Conservation (phyloP, 148 eudicot genomes). For the Cornus controversa region DNA sequence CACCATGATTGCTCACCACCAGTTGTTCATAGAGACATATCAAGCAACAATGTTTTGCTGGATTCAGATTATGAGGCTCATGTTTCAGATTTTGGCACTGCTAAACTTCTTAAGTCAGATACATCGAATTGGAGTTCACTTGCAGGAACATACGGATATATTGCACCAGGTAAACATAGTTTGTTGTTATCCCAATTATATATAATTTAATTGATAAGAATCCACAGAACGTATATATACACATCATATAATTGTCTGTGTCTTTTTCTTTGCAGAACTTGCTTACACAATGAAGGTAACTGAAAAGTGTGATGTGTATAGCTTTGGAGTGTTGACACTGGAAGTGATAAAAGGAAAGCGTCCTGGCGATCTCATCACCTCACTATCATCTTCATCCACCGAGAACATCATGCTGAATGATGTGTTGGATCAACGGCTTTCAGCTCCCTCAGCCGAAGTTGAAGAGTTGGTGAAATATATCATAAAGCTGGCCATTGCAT, state of each 20-base stretch:
- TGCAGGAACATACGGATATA: not conserved
- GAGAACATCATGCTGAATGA: slow-evolving; percentile 5
- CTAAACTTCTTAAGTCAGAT: not conserved
- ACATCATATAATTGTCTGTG: not conserved
- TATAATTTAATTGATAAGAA: not conserved
- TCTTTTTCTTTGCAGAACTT: slow-evolving; percentile 27
- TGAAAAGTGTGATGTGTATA: slow-evolving; percentile 42
- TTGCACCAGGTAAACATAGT: not conserved
- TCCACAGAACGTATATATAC: no score
- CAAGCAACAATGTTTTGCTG: not conserved
- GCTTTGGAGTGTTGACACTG: slow-evolving; percentile 39
- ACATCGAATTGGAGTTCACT: not conserved
- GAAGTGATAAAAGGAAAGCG: slow-evolving; percentile 39
- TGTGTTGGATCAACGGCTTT: slow-evolving; percentile 30
- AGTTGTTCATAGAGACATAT: not conserved
- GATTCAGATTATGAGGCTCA: not conserved
- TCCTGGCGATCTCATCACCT: slow-evolving; percentile 30
- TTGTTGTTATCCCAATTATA: not conserved
- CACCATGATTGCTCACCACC: slow-evolving; percentile 7
- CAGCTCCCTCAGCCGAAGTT: slow-evolving; percentile 21
- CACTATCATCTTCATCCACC: slow-evolving; percentile 14
- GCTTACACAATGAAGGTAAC: slow-evolving; percentile 39
- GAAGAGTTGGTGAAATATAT: slow-evolving; percentile 16
- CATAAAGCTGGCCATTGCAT: slow-evolving; percentile 27
- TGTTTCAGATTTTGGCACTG: not conserved